Percentiles rank a stretch among this genome's conserved stretches.
These are phyloP conservation scores for Trypanosoma congolense DNA, from an alignment of 208 protist genomes.

Conservation along the genomic window DNA sequence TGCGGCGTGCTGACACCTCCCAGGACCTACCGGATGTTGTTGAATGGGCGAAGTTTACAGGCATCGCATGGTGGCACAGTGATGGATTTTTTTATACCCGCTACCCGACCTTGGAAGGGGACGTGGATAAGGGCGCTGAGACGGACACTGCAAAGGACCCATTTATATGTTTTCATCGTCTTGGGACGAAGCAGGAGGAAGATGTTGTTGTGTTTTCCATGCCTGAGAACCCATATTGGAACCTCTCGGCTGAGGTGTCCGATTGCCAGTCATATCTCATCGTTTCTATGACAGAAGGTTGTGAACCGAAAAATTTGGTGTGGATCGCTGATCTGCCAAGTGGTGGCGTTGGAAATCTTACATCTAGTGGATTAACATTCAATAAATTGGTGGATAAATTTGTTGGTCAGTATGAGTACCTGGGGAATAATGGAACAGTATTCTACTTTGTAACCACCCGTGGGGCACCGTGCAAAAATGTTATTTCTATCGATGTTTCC, in stretches of 20 bases:
- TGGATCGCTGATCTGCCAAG: conserved; percentile 67
- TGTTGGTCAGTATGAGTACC: conserved; percentile 80
- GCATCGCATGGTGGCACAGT: conserved; percentile 77
- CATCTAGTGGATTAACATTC: conserved; percentile 37
- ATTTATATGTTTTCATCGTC: conserved; percentile 86
- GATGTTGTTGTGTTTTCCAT: conserved; percentile 71
- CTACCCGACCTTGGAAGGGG: conserved; percentile 61
- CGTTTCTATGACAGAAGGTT: conserved; percentile 57
- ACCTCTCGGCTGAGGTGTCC: conserved; percentile 51
- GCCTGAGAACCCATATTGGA: conserved; percentile 76
- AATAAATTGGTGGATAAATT: conserved; percentile 82
- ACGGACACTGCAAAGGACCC: conserved; percentile 72
- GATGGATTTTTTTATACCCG: conserved; percentile 92
- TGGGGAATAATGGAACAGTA: conserved; percentile 75
- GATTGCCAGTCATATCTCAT: conserved; percentile 82
- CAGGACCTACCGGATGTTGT: conserved; percentile 68
- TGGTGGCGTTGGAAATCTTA: conserved; percentile 23
- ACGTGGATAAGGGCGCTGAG: conserved; percentile 81
- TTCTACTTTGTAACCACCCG: conserved; percentile 92
- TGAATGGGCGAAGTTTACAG: conserved; percentile 89
- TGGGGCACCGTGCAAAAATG: conserved; percentile 77
- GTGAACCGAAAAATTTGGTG: conserved; percentile 78
- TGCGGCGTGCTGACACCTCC: conserved; percentile 46
- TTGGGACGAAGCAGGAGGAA: conserved; percentile 72
- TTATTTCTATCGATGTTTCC: conserved; percentile 78